Conservation (phyloP, 2,329 filamentous ascomycete species). For the Neonectria magnoliae region DNA sequence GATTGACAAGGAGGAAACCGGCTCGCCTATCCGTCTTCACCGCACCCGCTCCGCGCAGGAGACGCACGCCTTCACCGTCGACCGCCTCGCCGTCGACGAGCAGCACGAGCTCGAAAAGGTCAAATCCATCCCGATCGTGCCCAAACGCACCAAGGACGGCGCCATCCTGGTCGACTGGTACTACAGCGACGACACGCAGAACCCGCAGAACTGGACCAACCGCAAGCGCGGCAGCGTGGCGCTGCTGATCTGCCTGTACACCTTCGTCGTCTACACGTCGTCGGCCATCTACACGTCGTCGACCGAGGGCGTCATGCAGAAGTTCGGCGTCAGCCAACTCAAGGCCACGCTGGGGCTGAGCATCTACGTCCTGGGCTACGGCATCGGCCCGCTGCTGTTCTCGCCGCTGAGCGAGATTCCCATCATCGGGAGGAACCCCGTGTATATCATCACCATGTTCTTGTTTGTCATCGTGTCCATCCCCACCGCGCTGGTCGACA, state of each 20-base stretch:
- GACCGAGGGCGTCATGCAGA: conserved; percentile 57
- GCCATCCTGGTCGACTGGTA: conserved; percentile 65
- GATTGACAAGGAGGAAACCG: conserved; percentile 3
- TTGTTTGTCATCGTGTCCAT: conserved; percentile 75
- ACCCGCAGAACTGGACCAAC: conserved; percentile 65
- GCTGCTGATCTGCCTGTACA: conserved; percentile 64
- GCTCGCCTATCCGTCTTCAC: conserved; percentile 28
- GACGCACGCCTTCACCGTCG: conserved; percentile 31
- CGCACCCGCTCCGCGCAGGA: conserved; percentile 40
- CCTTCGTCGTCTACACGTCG: conserved; percentile 66
- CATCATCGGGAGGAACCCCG: conserved; percentile 71
- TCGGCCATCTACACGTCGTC: conserved; percentile 60
- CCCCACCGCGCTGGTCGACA: conserved; percentile 69
- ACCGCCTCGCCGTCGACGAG: conserved; percentile 45
- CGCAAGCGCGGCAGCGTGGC: conserved; percentile 54
- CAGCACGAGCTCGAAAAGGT: conserved; percentile 52
- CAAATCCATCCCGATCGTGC: conserved; percentile 60
- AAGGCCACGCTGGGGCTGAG: conserved; percentile 67
- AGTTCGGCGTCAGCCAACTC: conserved; percentile 62
- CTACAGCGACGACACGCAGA: conserved; percentile 63
- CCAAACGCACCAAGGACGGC: conserved; percentile 60
- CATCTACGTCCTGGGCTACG: conserved; percentile 72
- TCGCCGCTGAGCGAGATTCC: conserved; percentile 75
- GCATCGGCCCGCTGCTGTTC: conserved; percentile 72
- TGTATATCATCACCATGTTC: conserved; percentile 74